These are phyloP conservation scores for Elongisporangium undulatum DNA, from an alignment of 352 stramenopile genomes.

Conservation along the genomic window DNA sequence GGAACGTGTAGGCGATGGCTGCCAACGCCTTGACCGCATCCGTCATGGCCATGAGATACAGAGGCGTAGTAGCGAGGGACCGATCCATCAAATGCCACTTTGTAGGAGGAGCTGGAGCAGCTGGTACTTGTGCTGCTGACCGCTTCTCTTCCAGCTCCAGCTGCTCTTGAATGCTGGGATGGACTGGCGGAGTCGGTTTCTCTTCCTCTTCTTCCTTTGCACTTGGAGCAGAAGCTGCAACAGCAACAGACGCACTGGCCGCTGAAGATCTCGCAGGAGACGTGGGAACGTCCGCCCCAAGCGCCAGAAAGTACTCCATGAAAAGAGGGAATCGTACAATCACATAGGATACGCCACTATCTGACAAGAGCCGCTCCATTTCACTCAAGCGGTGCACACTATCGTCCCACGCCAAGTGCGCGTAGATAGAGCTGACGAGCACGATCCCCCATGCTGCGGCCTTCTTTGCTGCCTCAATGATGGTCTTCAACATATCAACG, in stretches of 20 bases:
- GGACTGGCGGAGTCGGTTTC: neutral
- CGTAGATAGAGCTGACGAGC: constrained; percentile 65
- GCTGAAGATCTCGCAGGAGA: neutral
- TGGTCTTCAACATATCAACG: constrained; percentile 47
- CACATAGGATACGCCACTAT: constrained; percentile 45
- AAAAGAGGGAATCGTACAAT: constrained; percentile 70
- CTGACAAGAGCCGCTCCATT: constrained; percentile 60
- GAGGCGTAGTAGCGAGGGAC: constrained; percentile 26
- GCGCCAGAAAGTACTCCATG: constrained; percentile 74
- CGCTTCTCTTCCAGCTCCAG: neutral
- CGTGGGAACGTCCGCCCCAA: constrained; percentile 11
- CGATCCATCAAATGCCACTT: constrained; percentile 37
- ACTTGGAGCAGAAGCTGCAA: neutral
- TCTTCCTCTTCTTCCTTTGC: constrained; percentile 10
- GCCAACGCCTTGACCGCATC: constrained; percentile 56
- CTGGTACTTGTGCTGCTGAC: neutral
- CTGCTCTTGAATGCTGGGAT: neutral
- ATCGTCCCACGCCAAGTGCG: constrained; percentile 18
- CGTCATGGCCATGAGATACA: constrained; percentile 51
- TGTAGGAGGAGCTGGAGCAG: constrained; percentile 1
- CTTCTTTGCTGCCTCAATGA: constrained; percentile 40
- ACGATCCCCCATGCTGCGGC: constrained; percentile 72
- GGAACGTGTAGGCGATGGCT: constrained; percentile 47
- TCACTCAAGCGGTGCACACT: constrained; percentile 53
- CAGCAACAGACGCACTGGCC: neutral